Evolutionary conservation across 129 eudicot species (phyloP).

Genomic region (Arctium minus): DNA sequence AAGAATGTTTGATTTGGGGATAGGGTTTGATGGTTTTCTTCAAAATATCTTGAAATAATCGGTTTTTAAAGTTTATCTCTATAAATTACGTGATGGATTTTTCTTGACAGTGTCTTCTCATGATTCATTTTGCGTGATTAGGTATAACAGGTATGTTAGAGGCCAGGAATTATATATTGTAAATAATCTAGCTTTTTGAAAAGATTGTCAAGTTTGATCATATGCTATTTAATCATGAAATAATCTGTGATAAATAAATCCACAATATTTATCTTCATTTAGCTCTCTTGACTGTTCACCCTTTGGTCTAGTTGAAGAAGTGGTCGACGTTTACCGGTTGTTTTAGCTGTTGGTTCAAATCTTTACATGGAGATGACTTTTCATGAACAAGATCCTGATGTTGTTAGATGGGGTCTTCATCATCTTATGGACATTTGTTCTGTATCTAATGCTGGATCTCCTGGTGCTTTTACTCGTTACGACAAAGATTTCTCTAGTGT

Average conservation of each 20-base stretch:
- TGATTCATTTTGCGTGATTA: background rate
- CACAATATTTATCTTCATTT: background rate
- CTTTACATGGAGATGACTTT: constrained; percentile 26
- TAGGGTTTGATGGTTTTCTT: constrained; percentile 1
- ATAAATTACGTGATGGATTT: background rate
- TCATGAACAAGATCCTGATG: constrained; percentile 57
- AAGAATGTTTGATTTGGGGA: background rate
- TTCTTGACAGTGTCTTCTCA: background rate
- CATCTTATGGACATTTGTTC: constrained; percentile 59
- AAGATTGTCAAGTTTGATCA: background rate
- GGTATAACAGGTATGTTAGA: background rate
- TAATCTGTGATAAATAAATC: background rate
- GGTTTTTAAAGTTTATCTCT: background rate
- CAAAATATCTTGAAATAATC: background rate
- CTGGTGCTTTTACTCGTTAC: constrained; percentile 41
- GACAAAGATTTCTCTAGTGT: constrained; percentile 44
- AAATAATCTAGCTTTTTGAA: too few species aligned
- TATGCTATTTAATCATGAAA: background rate
- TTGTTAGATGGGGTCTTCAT: constrained; percentile 62
- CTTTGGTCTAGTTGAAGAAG: background rate
- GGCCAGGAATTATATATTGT: background rate
- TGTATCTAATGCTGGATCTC: constrained; percentile 44
- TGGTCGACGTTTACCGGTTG: background rate
- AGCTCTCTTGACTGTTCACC: background rate
- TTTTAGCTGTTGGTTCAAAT: background rate